A percentile compares a stretch with the other conserved stretches of the same genome.
These are phyloP conservation scores for Cladophialophora exuberans DNA, from an alignment of 2,329 filamentous ascomycete genomes.

Conservation along the genomic window DNA sequence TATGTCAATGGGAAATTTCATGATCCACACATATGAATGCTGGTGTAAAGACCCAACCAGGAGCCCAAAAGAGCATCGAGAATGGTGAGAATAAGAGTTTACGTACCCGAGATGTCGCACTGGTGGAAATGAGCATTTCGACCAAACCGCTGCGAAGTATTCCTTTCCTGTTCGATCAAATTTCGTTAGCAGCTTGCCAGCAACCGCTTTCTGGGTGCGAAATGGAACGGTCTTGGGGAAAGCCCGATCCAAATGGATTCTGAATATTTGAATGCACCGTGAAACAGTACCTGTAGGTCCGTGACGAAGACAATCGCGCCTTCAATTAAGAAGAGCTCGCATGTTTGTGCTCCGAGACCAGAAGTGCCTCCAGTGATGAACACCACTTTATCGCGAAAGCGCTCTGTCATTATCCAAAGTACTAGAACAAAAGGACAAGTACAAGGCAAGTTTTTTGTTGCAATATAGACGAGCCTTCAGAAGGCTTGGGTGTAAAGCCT, in stretches of 20 bases:
- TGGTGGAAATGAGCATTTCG: slow-evolving; percentile 20
- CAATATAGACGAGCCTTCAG: neutral
- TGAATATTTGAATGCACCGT: slow-evolving; percentile 1
- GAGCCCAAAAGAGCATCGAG: slow-evolving; percentile 1
- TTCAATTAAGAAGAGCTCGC: slow-evolving; percentile 17
- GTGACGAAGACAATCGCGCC: slow-evolving; percentile 21
- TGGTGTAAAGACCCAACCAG: neutral
- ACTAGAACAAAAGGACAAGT: neutral
- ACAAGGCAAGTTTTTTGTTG: neutral
- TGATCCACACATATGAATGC: neutral
- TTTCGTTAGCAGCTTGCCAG: slow-evolving; percentile 13
- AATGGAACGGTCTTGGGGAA: neutral
- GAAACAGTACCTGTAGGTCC: slow-evolving; percentile 17
- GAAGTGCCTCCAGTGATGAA: slow-evolving; percentile 22
- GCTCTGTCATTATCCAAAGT: slow-evolving; percentile 7
- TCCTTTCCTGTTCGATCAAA: slow-evolving; percentile 12
- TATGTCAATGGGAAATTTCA: slow-evolving; percentile 7
- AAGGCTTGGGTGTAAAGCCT: neutral
- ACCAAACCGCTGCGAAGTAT: slow-evolving; percentile 18
- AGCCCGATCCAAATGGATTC: neutral
- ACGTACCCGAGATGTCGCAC: slow-evolving; percentile 19
- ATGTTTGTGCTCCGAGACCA: slow-evolving; percentile 20
- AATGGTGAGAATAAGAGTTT: slow-evolving; percentile 5
- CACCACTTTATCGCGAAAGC: slow-evolving; percentile 14
- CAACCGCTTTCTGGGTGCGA: neutral